Evolutionary conservation across 139 green algal species (phyloP), one percentile per base, ranked within the genome.

Genomic region (Mesotaenium endlicherianum): DNA sequence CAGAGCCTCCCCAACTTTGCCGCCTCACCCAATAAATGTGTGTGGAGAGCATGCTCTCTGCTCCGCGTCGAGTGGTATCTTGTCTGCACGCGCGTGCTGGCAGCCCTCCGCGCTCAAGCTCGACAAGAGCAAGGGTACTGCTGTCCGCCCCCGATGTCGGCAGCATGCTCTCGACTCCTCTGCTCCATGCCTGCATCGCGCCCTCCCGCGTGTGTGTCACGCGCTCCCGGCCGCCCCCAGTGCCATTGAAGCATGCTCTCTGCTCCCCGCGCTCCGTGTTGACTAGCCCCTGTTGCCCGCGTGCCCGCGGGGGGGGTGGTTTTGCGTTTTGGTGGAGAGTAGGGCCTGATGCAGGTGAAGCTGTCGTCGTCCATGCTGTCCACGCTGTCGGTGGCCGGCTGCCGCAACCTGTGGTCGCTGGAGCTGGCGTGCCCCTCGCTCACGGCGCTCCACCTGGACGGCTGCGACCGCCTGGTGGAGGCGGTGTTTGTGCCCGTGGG

Each of bases 321-420:
- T 76, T 76, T 72, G 20, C 20, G 30, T 60, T 64, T 76, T 76
- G n/a, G n/a, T 76, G 20, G n/a, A 31, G n/a, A 31, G 72, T n/a
- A 81, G 72, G 72, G 72, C 38, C 72, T 81, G 53, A 81, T n/a
- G 1, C 20, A 78, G 20, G 72, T 83, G 64, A 83, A 68, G 20
- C 76, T 84, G 26, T 34, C 20, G 26, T 68, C 36, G 17, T 31
- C 34, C 2, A n/a, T 30, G 17, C 68, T 84, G 11, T 70, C 38
- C 70, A 31, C 26, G 30, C 47, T 84, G 17, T 84, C 70, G 17
- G 30, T 84, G 17, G 31, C 40, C 69, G 69, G 70, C 70, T 84
- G 77, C 31, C 53, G 47, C 26, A 83, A 36, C 77, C 31, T 84
- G 17, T n/a, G 14, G 16, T 0, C 69, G 36, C 44, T 84, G 17